Percentiles rank a stretch among this genome's conserved stretches.
phyloP scores from a whole-genome alignment of 768 basidiomycete species.

The Pisolithus sp. region DNA sequence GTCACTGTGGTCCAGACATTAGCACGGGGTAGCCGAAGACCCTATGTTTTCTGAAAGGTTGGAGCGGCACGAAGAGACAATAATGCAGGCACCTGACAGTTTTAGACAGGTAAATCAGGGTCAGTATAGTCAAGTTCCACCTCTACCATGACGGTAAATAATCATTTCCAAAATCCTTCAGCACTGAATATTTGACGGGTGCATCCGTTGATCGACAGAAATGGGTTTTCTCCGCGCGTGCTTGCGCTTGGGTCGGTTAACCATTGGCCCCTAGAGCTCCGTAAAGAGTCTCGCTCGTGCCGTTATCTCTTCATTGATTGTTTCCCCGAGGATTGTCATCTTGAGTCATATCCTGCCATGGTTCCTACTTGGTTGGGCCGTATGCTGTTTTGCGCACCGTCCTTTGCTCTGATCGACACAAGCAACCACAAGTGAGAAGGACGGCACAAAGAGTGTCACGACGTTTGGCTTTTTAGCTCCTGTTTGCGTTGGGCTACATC shows the following conservation, averaged over 20 bases:
- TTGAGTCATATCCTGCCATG: constrained; percentile 36
- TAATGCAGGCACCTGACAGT: constrained; percentile 66
- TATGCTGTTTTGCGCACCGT: constrained; percentile 32
- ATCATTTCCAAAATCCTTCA: constrained; percentile 55
- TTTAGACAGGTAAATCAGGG: constrained; percentile 50
- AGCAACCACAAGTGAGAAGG: constrained; percentile 36
- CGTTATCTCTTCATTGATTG: constrained; percentile 49
- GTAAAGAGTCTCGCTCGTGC: no score
- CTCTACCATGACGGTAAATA: constrained; percentile 25
- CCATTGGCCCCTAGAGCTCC: no score
- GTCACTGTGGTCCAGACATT: constrained; percentile 50
- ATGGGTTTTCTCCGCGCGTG: not conserved
- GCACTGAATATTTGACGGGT: constrained; percentile 67
- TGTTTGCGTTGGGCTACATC: constrained; percentile 46
- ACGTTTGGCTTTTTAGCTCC: constrained; percentile 64
- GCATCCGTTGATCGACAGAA: constrained; percentile 75
- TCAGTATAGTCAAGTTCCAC: not conserved
- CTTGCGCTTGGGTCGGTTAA: no score
- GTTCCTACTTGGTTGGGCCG: constrained; percentile 29
- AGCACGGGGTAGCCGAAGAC: constrained; percentile 67
- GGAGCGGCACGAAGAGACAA: constrained; percentile 61
- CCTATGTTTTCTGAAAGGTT: constrained; percentile 70
- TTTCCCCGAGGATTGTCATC: constrained; percentile 55
- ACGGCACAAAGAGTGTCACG: constrained; percentile 18
- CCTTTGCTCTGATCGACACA: constrained; percentile 34